Evolutionary conservation across 2,329 filamentous ascomycete species (phyloP), one percentile per base, ranked within the genome.

Genomic region (Colletotrichum navitas): DNA sequence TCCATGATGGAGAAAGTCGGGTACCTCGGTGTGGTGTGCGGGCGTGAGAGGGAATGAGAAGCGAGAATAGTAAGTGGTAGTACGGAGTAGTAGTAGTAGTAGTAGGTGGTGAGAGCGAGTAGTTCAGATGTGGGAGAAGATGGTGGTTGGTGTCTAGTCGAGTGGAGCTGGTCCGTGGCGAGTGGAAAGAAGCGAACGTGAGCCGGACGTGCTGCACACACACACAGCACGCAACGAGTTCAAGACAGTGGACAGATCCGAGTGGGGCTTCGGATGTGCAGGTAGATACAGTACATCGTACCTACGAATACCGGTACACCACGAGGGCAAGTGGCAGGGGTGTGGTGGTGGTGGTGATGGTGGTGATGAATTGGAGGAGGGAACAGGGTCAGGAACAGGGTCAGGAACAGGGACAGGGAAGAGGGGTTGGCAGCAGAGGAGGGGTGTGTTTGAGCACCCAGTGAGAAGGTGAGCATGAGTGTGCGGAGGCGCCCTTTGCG

Each of bases 231-330:
- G 39, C 55, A 69, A 47, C 54, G 16, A 55, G 56, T 62, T 62
- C 68, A 51, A 71, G 47, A 47, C 49, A 55, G 41, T 67, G 63
- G 68, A 51, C 56, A 64, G 64, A 52, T 52, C 43, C 41, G 24
- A 10, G 32, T 59, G 43, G 68, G 51, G 16, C 49, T n/a, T 71
- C 68, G 68, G 68, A 67, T 63, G 56, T 63, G 67, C 63, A 71
- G 63, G 60, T 52, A 56, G n/a, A n/a, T n/a, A n/a, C n/a, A n/a
- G n/a, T n/a, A n/a, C n/a, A n/a, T n/a, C n/a, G n/a, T n/a, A n/a
- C n/a, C n/a, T 67, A 56, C 47, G 24, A 14, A 18, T 2, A 29
- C 29, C 29, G 29, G 16, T 43, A 7, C 41, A 43, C 16, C 18
- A 43, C 10, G 5, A 12, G 36, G 16, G 14, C 16, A 21, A 43